A percentile compares a stretch with the other conserved stretches of the same genome.
These are phyloP conservation scores for Cercospora citrullina DNA, from an alignment of 2,329 filamentous ascomycete genomes.

Conservation along the genomic window DNA sequence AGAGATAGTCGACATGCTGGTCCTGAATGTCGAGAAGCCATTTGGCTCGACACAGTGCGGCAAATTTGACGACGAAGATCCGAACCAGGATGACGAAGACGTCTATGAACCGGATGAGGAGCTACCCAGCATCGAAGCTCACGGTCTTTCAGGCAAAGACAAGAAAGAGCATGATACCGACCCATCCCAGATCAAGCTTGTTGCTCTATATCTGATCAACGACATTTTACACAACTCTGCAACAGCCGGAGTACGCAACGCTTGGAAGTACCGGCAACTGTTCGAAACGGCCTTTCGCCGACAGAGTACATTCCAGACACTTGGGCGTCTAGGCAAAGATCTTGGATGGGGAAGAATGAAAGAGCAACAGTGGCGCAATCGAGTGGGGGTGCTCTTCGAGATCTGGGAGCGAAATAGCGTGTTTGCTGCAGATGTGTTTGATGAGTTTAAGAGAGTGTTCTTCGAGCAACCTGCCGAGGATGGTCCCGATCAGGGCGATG, in stretches of 20 bases:
- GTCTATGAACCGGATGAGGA: slow-evolving; percentile 41
- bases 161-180: slow-evolving; percentile 57
- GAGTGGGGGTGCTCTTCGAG: slow-evolving; percentile 66
- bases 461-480: slow-evolving; percentile 69
- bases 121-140: slow-evolving; percentile 42
- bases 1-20: slow-evolving; percentile 86
- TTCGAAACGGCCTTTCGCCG: slow-evolving; percentile 72
- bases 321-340: slow-evolving; percentile 72
- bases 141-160: slow-evolving; percentile 30
- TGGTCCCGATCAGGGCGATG: slow-evolving; percentile 45
- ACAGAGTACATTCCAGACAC: slow-evolving; percentile 69
- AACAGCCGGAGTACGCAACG: slow-evolving; percentile 75
- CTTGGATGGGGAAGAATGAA: slow-evolving; percentile 77
- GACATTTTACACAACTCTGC: slow-evolving; percentile 79
- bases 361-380: slow-evolving; percentile 81
- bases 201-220: slow-evolving; percentile 76
- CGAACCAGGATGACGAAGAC: slow-evolving; percentile 42
- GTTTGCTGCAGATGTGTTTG: slow-evolving; percentile 73
- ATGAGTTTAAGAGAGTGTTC: slow-evolving; percentile 69
- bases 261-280: slow-evolving; percentile 81
- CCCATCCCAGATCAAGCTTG: slow-evolving; percentile 70
- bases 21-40: slow-evolving; percentile 77
- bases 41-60: slow-evolving; percentile 67
- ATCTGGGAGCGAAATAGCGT: slow-evolving; percentile 67
- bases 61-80: slow-evolving; percentile 58